A percentile compares a stretch with the other conserved stretches of the same genome.
phyloP scores from a whole-genome alignment of 2,329 filamentous ascomycete genomes.

The Monilinia aucupariae region DNA sequence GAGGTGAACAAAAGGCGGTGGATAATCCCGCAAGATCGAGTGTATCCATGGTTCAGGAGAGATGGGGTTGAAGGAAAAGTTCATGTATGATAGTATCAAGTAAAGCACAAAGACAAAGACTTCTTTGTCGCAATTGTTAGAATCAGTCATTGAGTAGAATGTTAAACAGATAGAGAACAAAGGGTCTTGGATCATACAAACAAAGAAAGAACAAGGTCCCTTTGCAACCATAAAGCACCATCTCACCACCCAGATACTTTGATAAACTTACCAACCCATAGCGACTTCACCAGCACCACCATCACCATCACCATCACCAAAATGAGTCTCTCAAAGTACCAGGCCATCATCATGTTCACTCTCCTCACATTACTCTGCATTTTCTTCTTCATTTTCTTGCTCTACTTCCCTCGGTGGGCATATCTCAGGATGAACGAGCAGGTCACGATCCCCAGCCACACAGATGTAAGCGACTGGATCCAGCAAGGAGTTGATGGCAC shows the following conservation, averaged over 20 bases:
- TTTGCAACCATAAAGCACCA: background rate
- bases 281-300: background rate
- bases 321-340: constrained; percentile 9
- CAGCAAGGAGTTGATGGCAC: background rate
- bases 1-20: no score
- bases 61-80: background rate
- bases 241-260: background rate
- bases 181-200: background rate
- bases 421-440: background rate
- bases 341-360: background rate
- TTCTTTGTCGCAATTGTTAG: background rate
- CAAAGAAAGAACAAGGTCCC: background rate
- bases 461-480: background rate
- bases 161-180: background rate
- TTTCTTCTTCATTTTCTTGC: background rate
- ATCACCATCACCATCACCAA: background rate
- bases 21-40: no score
- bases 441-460: background rate
- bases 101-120: background rate
- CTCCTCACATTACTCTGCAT: background rate
- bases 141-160: background rate
- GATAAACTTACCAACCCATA: background rate
- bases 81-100: no score
- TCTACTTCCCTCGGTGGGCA: background rate
- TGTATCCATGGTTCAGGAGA: no score